Evolutionary conservation across 495 filamentous ascomycete species (phyloP).

Genomic region (Zalerion maritima): DNA sequence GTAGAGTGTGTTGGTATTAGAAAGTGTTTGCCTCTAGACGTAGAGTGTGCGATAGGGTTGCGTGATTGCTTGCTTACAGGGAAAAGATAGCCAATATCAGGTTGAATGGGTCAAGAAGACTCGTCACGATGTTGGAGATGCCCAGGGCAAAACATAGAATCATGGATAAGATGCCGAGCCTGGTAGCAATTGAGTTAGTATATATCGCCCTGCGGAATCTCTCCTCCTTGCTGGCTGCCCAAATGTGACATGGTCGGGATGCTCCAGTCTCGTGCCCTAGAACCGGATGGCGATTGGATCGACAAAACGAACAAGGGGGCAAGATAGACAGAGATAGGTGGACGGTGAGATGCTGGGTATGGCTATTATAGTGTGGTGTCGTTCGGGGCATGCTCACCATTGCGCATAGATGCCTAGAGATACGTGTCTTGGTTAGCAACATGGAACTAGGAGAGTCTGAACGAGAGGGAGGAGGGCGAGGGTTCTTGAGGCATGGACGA

Average conservation of each 20-base stretch:
- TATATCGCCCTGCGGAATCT: conserved; percentile 1
- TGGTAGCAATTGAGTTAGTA: conserved; percentile 23
- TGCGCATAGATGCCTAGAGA: conserved; percentile 90
- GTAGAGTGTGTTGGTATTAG: conserved; percentile 6
- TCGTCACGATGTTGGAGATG: conserved; percentile 66
- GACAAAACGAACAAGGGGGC: background rate
- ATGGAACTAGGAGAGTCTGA: conserved; percentile 19
- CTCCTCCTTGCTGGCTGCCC: conserved; percentile 4
- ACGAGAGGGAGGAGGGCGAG: conserved; percentile 2
- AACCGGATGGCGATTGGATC: conserved; percentile 1
- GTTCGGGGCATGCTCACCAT: conserved; percentile 54
- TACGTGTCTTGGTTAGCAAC: too few relatives aligned
- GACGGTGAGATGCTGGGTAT: conserved; percentile 2
- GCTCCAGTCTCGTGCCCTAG: background rate
- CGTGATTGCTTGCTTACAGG: conserved; percentile 45
- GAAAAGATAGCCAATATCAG: conserved; percentile 74
- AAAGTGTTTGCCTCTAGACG: conserved; percentile 3
- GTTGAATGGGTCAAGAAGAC: conserved; percentile 46
- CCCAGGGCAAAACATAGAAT: conserved; percentile 90
- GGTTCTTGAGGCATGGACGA: background rate
- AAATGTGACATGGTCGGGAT: conserved; percentile 9
- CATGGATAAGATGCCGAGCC: conserved; percentile 89
- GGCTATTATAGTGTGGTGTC: too few relatives aligned
- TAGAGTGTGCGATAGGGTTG: background rate
- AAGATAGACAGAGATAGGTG: conserved; percentile 1